Conservation (phyloP, 2,329 filamentous ascomycete species). For the Basipetospora chlamydospora region DNA sequence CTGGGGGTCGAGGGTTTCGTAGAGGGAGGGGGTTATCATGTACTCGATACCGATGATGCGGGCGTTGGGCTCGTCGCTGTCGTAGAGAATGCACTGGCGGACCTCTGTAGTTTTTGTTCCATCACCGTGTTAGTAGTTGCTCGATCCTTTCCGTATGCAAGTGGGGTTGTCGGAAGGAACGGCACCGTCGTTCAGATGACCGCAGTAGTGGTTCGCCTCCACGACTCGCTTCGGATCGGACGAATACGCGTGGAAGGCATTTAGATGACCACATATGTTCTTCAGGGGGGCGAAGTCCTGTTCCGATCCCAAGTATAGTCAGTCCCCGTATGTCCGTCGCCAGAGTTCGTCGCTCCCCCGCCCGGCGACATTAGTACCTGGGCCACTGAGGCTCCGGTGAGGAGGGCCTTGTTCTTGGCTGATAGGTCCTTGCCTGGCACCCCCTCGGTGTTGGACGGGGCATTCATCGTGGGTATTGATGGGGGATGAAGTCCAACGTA, state of each 20-base stretch:
- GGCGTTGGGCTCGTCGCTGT: slow-evolving; percentile 50
- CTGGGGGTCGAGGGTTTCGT: slow-evolving; percentile 44
- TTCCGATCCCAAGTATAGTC: too few species aligned
- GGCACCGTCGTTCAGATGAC: slow-evolving; percentile 40
- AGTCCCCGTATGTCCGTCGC: not conserved
- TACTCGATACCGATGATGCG: slow-evolving; percentile 76
- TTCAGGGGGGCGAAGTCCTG: slow-evolving; percentile 59
- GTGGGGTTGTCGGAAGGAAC: not conserved
- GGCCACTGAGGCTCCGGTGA: slow-evolving; percentile 43
- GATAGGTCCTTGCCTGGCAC: slow-evolving; percentile 33
- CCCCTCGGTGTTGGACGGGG: too few species aligned
- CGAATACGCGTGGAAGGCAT: slow-evolving; percentile 79
- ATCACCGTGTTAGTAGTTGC: too few species aligned
- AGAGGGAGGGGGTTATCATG: slow-evolving; percentile 63
- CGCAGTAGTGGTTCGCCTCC: slow-evolving; percentile 76
- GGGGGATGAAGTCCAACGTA: too few species aligned
- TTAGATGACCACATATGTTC: slow-evolving; percentile 67
- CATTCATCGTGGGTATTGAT: too few species aligned
- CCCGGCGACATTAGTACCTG: slow-evolving; percentile 25
- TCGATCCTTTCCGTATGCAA: not conserved
- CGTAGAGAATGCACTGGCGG: slow-evolving; percentile 76
- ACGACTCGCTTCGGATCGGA: slow-evolving; percentile 53
- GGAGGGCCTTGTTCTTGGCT: slow-evolving; percentile 40
- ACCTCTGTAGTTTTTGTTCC: slow-evolving; percentile 45
- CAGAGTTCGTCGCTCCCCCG: too few species aligned